phyloP scores from a whole-genome alignment of 176 grass and related monocot genomes.

The Hordeum vulgare region MorexV3_pseudomolecules_assembly NC_058522.1:361772269-361772768 shows the following conservation, averaged over 20 bases:
- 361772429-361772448: constrained; percentile 52
- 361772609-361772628: constrained; percentile 98
- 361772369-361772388: constrained; percentile 87
- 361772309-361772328: constrained; percentile 86
- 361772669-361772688: constrained; percentile 98
- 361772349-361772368: constrained; percentile 91
- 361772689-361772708: constrained; percentile 83
- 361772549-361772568: neutral
- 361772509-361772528: constrained; percentile 96
- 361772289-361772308: constrained; percentile 89
- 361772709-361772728: constrained; percentile 78
- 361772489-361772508: constrained; percentile 87
- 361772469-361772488: constrained; percentile 75
- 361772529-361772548: constrained; percentile 18
- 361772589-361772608: constrained; percentile 68
- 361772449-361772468: constrained; percentile 39
- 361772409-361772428: constrained; percentile 34
- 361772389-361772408: constrained; percentile 79
- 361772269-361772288: neutral
- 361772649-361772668: constrained; percentile 99
- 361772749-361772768: neutral
- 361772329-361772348: constrained; percentile 75
- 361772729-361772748: constrained; percentile 3
- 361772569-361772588: neutral
- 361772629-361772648: constrained; percentile 91